These are phyloP conservation scores for Pulchroboletus neoregius DNA, from an alignment of 1,284 basidiomycete genomes.

Conservation along the genomic window DNA sequence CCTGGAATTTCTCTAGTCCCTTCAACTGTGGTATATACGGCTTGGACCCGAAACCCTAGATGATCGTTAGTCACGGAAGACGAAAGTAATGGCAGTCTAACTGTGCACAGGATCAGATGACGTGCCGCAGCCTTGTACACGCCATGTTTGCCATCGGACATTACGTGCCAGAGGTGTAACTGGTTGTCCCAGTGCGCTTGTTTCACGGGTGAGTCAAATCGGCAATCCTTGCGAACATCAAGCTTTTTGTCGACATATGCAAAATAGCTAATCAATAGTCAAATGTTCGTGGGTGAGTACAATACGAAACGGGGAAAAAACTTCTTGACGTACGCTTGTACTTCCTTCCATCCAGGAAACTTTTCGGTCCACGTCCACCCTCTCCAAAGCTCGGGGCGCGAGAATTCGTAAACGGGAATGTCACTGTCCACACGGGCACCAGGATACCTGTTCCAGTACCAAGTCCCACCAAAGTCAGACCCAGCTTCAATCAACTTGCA, in stretches of 20 bases:
- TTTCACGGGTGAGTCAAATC: slow-evolving; percentile 12
- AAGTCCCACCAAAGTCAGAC: slow-evolving; percentile 17
- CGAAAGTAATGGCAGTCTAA: slow-evolving; percentile 4
- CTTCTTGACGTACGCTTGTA: slow-evolving; percentile 9
- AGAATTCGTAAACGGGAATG: slow-evolving; percentile 19
- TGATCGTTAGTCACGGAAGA: too few species aligned
- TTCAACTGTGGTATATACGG: slow-evolving; percentile 13
- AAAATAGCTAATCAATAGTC: slow-evolving; percentile 14
- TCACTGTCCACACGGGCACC: slow-evolving; percentile 19
- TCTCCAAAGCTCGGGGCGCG: slow-evolving; percentile 17
- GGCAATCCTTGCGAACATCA: slow-evolving; percentile 17
- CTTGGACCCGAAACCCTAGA: slow-evolving; percentile 16
- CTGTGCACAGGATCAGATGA: slow-evolving; percentile 19
- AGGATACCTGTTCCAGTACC: slow-evolving; percentile 23
- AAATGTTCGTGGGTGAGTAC: not conserved
- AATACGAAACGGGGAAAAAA: not conserved
- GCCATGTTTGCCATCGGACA: slow-evolving; percentile 13
- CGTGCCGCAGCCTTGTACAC: slow-evolving; percentile 10
- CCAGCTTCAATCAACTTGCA: slow-evolving; percentile 22
- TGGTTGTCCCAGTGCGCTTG: slow-evolving; percentile 17
- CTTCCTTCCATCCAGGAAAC: slow-evolving; percentile 15
- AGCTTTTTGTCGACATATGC: slow-evolving; percentile 13
- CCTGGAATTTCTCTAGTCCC: slow-evolving; percentile 14
- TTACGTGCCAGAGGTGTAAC: slow-evolving; percentile 15
- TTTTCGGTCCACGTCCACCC: slow-evolving; percentile 23